A percentile compares a stretch with the other conserved stretches of the same genome.
phyloP scores from a whole-genome alignment of 345 rosid genomes.

The Aquilaria sinensis region DNA sequence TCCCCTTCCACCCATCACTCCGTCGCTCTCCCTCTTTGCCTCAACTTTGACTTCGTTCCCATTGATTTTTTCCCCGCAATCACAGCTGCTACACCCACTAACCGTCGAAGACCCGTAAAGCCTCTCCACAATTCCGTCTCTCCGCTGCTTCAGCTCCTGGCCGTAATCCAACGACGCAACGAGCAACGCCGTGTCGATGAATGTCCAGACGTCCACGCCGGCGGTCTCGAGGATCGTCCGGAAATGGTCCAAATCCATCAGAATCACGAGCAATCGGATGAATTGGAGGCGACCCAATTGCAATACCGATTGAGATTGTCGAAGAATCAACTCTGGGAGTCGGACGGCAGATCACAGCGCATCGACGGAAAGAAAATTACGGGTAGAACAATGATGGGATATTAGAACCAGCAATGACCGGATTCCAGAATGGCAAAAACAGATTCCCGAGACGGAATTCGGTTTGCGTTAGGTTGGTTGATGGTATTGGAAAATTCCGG shows the following conservation, averaged over 20 bases:
- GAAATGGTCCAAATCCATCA: slow-evolving; percentile 90
- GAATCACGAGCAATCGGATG: not conserved
- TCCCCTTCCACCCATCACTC: slow-evolving; percentile 13
- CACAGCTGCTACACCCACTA: slow-evolving; percentile 56
- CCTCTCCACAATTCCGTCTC: slow-evolving; percentile 80
- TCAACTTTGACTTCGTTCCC: slow-evolving; percentile 19
- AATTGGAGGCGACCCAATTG: too few relatives aligned
- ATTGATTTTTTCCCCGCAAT: slow-evolving; percentile 29
- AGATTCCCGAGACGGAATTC: too few relatives aligned
- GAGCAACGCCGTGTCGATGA: slow-evolving; percentile 73
- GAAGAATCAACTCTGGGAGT: too few relatives aligned
- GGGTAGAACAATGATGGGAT: too few relatives aligned
- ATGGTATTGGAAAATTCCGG: too few relatives aligned
- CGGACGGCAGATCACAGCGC: too few relatives aligned
- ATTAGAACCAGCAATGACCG: too few relatives aligned
- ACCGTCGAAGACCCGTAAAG: slow-evolving; percentile 58
- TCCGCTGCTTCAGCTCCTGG: slow-evolving; percentile 51
- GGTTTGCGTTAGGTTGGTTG: too few relatives aligned
- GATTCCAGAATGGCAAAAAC: too few relatives aligned
- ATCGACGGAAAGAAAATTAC: too few relatives aligned
- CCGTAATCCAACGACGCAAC: slow-evolving; percentile 72
- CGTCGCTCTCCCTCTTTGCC: slow-evolving; percentile 27
- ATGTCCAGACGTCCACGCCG: slow-evolving; percentile 90
- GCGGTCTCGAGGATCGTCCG: slow-evolving; percentile 63
- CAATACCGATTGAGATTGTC: too few relatives aligned